These are phyloP conservation scores for Fusarium nelsonii DNA, from an alignment of 2,329 filamentous ascomycete genomes.

Conservation along the genomic window DNA sequence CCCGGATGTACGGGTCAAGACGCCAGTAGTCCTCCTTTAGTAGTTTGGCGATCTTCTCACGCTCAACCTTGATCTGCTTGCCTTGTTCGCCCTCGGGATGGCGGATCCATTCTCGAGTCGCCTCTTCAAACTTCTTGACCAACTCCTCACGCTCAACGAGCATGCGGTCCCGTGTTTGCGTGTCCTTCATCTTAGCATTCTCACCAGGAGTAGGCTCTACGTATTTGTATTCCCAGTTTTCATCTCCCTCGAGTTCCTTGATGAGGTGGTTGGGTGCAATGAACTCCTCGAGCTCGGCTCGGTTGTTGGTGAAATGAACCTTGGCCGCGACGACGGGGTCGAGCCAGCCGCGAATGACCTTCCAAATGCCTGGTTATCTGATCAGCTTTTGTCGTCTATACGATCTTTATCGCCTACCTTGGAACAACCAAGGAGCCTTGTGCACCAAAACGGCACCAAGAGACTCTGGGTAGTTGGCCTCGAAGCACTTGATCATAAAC, in stretches of 20 bases:
- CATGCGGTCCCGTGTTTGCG: conserved; percentile 71
- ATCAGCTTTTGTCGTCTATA: conserved; percentile 13
- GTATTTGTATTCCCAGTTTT: conserved; percentile 87
- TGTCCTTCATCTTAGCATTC: conserved; percentile 79
- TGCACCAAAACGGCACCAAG: conserved; percentile 92
- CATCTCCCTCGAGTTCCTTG: conserved; percentile 86
- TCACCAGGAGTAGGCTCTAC: conserved; percentile 81
- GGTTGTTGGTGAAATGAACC: conserved; percentile 89
- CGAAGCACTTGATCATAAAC: conserved; percentile 99
- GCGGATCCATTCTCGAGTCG: conserved; percentile 80
- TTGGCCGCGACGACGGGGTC: conserved; percentile 96
- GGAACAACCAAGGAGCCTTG: conserved; percentile 97
- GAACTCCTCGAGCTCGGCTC: conserved; percentile 81
- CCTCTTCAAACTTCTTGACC: conserved; percentile 79
- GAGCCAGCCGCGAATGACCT: conserved; percentile 93
- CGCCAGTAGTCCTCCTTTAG: conserved; percentile 86
- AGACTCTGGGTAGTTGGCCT: conserved; percentile 97
- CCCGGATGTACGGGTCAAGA: conserved; percentile 87
- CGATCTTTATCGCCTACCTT: conserved; percentile 69
- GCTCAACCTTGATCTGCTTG: conserved; percentile 65
- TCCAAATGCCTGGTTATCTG: conserved; percentile 80
- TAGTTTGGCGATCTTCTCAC: conserved; percentile 71
- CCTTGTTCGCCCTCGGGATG: conserved; percentile 57
- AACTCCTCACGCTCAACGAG: conserved; percentile 72
- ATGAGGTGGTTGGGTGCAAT: conserved; percentile 78